Conservation (phyloP, 441 rosid genomes). For the Theobroma grandiflorum region DNA sequence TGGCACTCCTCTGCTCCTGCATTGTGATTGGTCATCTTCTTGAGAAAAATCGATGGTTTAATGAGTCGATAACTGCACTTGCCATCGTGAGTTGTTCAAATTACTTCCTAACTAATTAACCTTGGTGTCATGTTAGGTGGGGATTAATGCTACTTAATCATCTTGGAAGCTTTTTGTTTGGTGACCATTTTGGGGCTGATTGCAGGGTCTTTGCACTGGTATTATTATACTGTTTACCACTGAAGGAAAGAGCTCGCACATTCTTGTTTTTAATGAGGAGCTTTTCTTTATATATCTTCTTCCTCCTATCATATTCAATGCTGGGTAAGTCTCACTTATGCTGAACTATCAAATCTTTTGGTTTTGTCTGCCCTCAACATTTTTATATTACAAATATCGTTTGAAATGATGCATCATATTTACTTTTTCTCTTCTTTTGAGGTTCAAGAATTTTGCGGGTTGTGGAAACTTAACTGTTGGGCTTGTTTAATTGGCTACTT, state of each 20-base stretch:
- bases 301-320: slow-evolving; percentile 57
- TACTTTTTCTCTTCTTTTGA: neutral
- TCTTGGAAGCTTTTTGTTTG: neutral
- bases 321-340: slow-evolving; percentile 38
- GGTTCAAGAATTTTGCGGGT: neutral
- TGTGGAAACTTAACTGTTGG: neutral
- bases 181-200: slow-evolving; percentile 24
- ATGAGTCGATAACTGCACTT: slow-evolving; percentile 47
- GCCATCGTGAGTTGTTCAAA: slow-evolving; percentile 42
- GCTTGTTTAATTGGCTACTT: neutral
- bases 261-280: slow-evolving; percentile 53
- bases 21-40: slow-evolving; percentile 54
- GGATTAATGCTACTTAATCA: neutral
- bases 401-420: neutral
- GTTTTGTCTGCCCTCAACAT: neutral
- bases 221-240: slow-evolving; percentile 46
- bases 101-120: neutral
- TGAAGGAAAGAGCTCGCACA: slow-evolving; percentile 47
- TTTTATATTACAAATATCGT: neutral
- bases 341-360: neutral
- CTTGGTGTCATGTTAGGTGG: neutral
- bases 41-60: slow-evolving; percentile 47
- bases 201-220: slow-evolving; percentile 55
- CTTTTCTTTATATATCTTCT: slow-evolving; percentile 57
- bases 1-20: slow-evolving; percentile 48